Percentiles rank a stretch among this genome's conserved stretches.
phyloP scores from a whole-genome alignment of 75 land plant species.

The Pinus tabuliformis region DNA sequence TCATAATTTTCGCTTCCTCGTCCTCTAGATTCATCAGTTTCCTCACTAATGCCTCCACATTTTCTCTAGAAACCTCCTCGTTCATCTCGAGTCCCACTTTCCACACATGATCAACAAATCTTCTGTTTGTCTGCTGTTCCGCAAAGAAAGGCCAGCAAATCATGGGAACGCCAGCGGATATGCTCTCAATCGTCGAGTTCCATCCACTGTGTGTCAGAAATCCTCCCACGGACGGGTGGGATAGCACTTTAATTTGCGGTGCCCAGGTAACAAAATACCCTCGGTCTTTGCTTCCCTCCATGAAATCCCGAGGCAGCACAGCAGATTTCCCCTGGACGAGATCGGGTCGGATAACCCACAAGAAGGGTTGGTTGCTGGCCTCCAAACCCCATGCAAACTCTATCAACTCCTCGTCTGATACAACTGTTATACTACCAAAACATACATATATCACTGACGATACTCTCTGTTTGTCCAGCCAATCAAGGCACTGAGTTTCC shows the following conservation, averaged over 20 bases:
- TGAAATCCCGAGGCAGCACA: neutral
- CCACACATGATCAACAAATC: neutral
- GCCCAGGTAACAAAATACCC: slow-evolving; percentile 6
- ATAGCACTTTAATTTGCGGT: slow-evolving; percentile 2
- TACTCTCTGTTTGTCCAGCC: slow-evolving; percentile 10
- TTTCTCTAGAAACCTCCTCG: neutral
- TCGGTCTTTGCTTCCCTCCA: slow-evolving; percentile 5
- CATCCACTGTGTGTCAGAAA: slow-evolving; percentile 13
- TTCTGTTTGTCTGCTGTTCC: slow-evolving; percentile 13
- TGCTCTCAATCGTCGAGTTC: slow-evolving; percentile 7
- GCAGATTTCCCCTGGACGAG: neutral
- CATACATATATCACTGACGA: slow-evolving; percentile 9
- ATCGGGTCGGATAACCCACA: slow-evolving; percentile 23
- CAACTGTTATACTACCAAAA: slow-evolving; percentile 23
- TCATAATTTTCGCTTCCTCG: too few species aligned
- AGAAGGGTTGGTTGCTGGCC: slow-evolving; percentile 13
- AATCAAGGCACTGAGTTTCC: slow-evolving; percentile 6
- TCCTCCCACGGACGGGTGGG: slow-evolving; percentile 10
- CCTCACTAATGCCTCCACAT: too few species aligned
- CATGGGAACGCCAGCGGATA: slow-evolving; percentile 12
- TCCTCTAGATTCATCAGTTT: too few species aligned
- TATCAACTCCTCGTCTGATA: slow-evolving; percentile 6
- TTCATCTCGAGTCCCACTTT: neutral
- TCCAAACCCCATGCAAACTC: slow-evolving; percentile 36
- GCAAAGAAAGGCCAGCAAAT: slow-evolving; percentile 14